Base-by-base conservation (phyloP, 208 protist species). In the Leishmania martiniquensis region DNA sequence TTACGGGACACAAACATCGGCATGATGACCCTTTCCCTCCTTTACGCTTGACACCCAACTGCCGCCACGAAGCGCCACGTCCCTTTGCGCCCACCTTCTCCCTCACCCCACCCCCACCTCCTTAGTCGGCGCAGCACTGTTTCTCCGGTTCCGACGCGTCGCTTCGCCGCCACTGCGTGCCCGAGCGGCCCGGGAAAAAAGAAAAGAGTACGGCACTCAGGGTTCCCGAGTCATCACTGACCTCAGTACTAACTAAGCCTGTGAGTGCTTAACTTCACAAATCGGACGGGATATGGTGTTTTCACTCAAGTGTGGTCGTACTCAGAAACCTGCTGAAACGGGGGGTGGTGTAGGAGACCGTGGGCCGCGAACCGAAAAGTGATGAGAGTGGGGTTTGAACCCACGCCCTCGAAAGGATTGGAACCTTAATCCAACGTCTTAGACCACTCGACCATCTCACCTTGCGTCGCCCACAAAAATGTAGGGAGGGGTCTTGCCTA, bases 371-470 rank as follows among this genome's bases (percentile, higher is more conserved):
- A 6, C 0, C 0, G 32, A 87, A 89, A 89, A 80, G 67, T 89
- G 86, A 89, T 89, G 82, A 89, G 85, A 89, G 85, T 89, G 85
- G 85, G 85, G 85, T 89, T 89, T 89, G 85, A 89, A 89, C 85
- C 85, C 85, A 89, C 85, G 85, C 85, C 85, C 85, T 89, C 85
- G 85, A 89, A 89, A 89, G 85, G 85, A 89, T 89, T 86, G 85
- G 85, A 89, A 86, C 85, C 85, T 89, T 89, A 89, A 89, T 86
- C 85, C 85, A 86, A 89, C 85, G 85, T 89, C 85, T 89, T 89
- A 89, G 85, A 89, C 85, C 85, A 89, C 85, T 89, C 85, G 85
- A 89, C 85, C 86, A 89, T 89, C 86, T 89, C 83, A 89, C 86
- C 86, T 81, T 80, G 45, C 0, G 42, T 0, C 0, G 78, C 66